Conservation (phyloP, 2,329 filamentous ascomycete species). For the Colletotrichum simmondsii region DNA sequence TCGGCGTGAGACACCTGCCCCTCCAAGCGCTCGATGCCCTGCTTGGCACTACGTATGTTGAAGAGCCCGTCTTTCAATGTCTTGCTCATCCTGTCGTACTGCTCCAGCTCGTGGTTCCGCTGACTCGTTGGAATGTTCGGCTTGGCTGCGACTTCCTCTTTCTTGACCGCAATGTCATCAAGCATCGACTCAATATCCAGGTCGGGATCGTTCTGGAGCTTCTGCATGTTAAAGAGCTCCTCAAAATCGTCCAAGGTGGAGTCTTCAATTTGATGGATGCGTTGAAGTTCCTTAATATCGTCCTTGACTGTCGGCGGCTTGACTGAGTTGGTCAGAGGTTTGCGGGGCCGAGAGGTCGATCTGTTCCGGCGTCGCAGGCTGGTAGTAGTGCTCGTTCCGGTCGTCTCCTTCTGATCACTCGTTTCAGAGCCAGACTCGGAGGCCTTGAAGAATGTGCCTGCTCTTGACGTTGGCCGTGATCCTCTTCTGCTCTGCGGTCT, state of each 20-base stretch:
- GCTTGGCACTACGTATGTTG: slow-evolving; percentile 64
- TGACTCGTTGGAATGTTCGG: slow-evolving; percentile 36
- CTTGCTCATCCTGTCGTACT: slow-evolving; percentile 62
- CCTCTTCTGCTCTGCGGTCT: slow-evolving; percentile 19
- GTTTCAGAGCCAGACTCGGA: slow-evolving; percentile 13
- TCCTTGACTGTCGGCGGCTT: slow-evolving; percentile 65
- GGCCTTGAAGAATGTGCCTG: background rate
- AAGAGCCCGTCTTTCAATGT: slow-evolving; percentile 61
- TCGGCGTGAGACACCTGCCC: slow-evolving; percentile 58
- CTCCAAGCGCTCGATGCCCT: slow-evolving; percentile 69
- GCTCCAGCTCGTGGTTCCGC: slow-evolving; percentile 53
- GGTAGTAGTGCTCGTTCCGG: slow-evolving; percentile 33
- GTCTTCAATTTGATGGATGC: slow-evolving; percentile 65
- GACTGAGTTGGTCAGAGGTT: slow-evolving; percentile 64
- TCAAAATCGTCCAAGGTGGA: slow-evolving; percentile 70
- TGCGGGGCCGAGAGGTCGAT: slow-evolving; percentile 56
- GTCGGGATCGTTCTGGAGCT: slow-evolving; percentile 11
- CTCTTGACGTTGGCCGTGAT: slow-evolving; percentile 9
- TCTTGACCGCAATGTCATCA: slow-evolving; percentile 34
- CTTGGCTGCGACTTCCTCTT: slow-evolving; percentile 27
- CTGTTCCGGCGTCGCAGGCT: slow-evolving; percentile 41
- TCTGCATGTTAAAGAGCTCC: slow-evolving; percentile 51
- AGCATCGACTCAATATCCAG: slow-evolving; percentile 34
- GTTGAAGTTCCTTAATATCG: slow-evolving; percentile 64
- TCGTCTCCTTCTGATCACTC: slow-evolving; percentile 22